Conservation (phyloP, 2,329 filamentous ascomycete species). For the Diaporthe helianthi region DNA sequence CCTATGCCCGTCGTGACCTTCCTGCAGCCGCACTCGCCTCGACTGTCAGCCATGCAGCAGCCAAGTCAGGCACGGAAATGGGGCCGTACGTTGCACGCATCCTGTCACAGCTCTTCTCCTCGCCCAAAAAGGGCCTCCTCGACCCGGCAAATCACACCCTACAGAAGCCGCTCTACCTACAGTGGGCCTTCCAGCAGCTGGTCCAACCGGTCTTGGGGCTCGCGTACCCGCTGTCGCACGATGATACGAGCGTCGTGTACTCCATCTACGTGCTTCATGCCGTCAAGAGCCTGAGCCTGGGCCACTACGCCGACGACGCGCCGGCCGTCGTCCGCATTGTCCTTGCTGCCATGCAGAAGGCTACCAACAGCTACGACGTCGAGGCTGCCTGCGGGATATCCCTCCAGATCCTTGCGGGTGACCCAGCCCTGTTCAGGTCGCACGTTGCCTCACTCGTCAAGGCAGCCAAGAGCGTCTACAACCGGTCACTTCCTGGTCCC, state of each 20-base stretch:
- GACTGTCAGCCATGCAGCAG: conserved; percentile 24
- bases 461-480: conserved; percentile 49
- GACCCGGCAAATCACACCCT: conserved; percentile 24
- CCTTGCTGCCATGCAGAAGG: conserved; percentile 54
- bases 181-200: conserved; percentile 57
- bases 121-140: conserved; percentile 33
- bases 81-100: conserved; percentile 51
- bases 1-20: conserved; percentile 28
- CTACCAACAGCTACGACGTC: conserved; percentile 52
- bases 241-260: conserved; percentile 31
- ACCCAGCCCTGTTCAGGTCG: conserved; percentile 53
- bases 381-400: conserved; percentile 57
- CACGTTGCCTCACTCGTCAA: conserved; percentile 58
- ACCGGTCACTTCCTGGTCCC: conserved; percentile 27
- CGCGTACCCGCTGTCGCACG: conserved; percentile 47
- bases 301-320: conserved; percentile 60
- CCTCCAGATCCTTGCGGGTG: conserved; percentile 53
- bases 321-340: conserved; percentile 56
- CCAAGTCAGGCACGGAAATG: conserved; percentile 5
- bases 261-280: conserved; percentile 55
- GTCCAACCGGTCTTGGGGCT: conserved; percentile 53
- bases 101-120: conserved; percentile 51
- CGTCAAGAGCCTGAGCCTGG: conserved; percentile 56
- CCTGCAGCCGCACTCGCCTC: conserved; percentile 23
- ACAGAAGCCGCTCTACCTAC: conserved; percentile 45